Conservation (phyloP, 2,329 filamentous ascomycete genomes). For the Talaromyces sp. region DNA sequence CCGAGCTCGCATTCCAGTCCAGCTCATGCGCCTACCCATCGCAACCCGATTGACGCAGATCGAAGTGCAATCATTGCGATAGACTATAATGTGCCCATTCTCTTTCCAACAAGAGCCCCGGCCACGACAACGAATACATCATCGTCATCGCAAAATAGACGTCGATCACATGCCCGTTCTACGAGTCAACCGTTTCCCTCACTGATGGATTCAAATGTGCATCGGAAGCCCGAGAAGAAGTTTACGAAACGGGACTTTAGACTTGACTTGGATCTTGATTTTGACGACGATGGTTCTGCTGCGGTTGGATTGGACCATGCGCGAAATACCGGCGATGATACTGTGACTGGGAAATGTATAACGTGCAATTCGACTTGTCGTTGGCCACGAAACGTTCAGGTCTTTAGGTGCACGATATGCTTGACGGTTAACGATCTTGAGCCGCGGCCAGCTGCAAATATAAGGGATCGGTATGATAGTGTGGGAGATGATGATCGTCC, state of each 20-base stretch:
- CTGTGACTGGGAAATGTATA: constrained; percentile 73
- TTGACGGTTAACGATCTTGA: constrained; percentile 79
- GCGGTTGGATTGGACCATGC: constrained; percentile 42
- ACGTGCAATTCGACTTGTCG: constrained; percentile 78
- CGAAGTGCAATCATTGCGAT: constrained; percentile 25
- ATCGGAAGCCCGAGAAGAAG: constrained; percentile 55
- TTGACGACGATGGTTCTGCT: constrained; percentile 40
- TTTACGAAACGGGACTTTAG: constrained; percentile 40
- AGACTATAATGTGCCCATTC: constrained; percentile 23
- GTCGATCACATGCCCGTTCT: constrained; percentile 59
- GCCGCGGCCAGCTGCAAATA: constrained; percentile 34
- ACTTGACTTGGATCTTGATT: constrained; percentile 49
- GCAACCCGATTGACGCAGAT: constrained; percentile 19
- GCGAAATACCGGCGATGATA: constrained; percentile 55
- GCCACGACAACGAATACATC: neutral
- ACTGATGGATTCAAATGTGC: constrained; percentile 58
- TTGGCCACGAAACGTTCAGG: constrained; percentile 70
- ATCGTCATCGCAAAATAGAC: constrained; percentile 25
- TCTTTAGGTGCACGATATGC: constrained; percentile 82
- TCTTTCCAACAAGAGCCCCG: neutral
- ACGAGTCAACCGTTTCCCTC: constrained; percentile 79
- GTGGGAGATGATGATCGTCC: constrained; percentile 22
- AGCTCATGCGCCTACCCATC: constrained; percentile 15
- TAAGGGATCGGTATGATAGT: constrained; percentile 19
- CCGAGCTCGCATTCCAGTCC: constrained; percentile 23